A percentile compares a stretch with the other conserved stretches of the same genome.
Conservation (phyloP, 345 rosid species). For the Geranium rotundifolium region DNA sequence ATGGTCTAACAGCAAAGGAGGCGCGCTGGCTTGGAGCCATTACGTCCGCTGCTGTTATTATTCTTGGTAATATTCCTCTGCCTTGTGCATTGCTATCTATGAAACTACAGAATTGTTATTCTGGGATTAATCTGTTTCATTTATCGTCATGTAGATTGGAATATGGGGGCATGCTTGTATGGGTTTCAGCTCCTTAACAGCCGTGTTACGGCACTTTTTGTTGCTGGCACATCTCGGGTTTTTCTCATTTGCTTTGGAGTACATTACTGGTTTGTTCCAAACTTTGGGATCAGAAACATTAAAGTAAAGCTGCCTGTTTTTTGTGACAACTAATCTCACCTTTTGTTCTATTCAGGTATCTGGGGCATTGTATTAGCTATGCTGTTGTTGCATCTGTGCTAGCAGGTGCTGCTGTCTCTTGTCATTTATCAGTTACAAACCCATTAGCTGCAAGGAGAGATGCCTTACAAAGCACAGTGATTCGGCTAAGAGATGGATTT, state of each 20-base stretch:
- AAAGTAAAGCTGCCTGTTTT: constrained; percentile 8
- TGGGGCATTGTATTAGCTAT: constrained; percentile 96
- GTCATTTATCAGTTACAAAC: constrained; percentile 78
- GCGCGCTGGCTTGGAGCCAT: constrained; percentile 94
- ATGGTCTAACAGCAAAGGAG: constrained; percentile 91
- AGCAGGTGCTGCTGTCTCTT: constrained; percentile 88
- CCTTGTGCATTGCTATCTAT: constrained; percentile 1
- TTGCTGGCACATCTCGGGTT: constrained; percentile 82
- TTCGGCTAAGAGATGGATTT: constrained; percentile 94
- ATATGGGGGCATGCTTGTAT: constrained; percentile 96
- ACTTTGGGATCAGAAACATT: constrained; percentile 8
- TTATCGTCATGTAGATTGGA: constrained; percentile 66
- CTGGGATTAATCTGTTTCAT: constrained; percentile 9
- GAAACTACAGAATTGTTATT: neutral
- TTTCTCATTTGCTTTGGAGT: constrained; percentile 98
- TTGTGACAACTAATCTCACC: constrained; percentile 9
- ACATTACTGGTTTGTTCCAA: constrained; percentile 82
- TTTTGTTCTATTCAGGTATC: constrained; percentile 52
- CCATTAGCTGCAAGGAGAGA: constrained; percentile 95
- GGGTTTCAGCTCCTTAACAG: constrained; percentile 85
- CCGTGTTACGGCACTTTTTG: constrained; percentile 83
- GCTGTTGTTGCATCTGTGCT: constrained; percentile 94
- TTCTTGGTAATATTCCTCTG: constrained; percentile 49
- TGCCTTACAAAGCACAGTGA: constrained; percentile 89
- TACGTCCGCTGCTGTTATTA: constrained; percentile 88